Evolutionary conservation across 2,329 filamentous ascomycete genomes (phyloP), one percentile per base, ranked within the genome.

Genomic region (Colletotrichum musicola): DNA sequence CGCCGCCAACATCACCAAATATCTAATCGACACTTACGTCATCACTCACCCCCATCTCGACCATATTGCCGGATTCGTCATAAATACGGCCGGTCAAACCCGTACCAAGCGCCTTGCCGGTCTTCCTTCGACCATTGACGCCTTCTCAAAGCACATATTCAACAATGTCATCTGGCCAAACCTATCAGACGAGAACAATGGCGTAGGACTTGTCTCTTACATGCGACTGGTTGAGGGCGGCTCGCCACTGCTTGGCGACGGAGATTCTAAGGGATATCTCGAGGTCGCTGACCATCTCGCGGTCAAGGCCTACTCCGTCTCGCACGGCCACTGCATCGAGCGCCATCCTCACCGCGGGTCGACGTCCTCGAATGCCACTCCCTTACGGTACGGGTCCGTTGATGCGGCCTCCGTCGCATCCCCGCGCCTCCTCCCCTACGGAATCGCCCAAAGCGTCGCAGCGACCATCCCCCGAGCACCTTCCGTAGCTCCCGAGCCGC

Each of bases 121-220:
- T 0, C 83, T 98, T 4, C 94, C 95, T 0, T 91, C 90, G 30
- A 97, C 95, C n/a, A 95, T 99, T 59, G 87, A 93, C 53, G 95
- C 95, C 0, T 91, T 99, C 80, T 98, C 97, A 78, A 90, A 86
- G 0, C 95, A 99, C 80, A 93, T 99, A 68, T 99, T 99, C 84
- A 99, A 99, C 80, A 97, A 98, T 75, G 84, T 97, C 66, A 97
- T 98, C 62, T 99, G 96, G 96, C 96, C 96, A 0, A 99, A 99
- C 73, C 82, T 99, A 46, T 97, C 94, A 0, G 95, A 99, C 75
- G 96, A 99, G 81, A 96, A 97, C 77, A 94, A 95, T 40, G 96
- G 96, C 25, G 95, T 95, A 4, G 96, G 96, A 0, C 86, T 99
- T 30, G 90, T 99, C 40, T 97, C 94, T 0, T 98, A 97, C 74